Percentiles rank a stretch among this genome's conserved stretches.
phyloP scores from a whole-genome alignment of 192 early-diverging fungal genomes.

The Coemansia biformis region DNA sequence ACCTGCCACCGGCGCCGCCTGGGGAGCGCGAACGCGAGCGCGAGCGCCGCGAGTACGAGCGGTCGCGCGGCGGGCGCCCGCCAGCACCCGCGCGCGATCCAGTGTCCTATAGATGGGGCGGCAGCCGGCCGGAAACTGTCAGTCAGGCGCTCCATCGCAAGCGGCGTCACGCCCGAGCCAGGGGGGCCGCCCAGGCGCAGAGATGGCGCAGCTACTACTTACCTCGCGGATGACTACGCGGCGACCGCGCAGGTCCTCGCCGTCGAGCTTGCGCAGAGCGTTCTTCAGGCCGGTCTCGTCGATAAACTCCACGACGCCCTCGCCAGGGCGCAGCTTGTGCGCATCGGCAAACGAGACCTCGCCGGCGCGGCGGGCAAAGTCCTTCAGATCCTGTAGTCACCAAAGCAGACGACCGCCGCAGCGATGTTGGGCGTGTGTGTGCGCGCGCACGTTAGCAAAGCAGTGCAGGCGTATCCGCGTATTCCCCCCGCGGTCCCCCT shows the following conservation, averaged over 20 bases:
- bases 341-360: slow-evolving; percentile 92
- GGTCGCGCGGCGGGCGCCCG: slow-evolving; percentile 48
- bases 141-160: too few species aligned
- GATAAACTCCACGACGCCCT: slow-evolving; percentile 90
- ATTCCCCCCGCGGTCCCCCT: too few species aligned
- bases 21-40: slow-evolving; percentile 54
- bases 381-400: slow-evolving; percentile 84
- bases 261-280: slow-evolving; percentile 81
- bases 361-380: slow-evolving; percentile 89
- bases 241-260: slow-evolving; percentile 64
- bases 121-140: too few species aligned
- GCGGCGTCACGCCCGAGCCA: too few species aligned
- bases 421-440: neutral
- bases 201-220: slow-evolving; percentile 10
- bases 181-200: neutral
- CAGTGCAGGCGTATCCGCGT: too few species aligned
- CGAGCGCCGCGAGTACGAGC: slow-evolving; percentile 48
- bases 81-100: slow-evolving; percentile 31
- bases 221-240: slow-evolving; percentile 63
- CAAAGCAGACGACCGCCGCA: too few species aligned
- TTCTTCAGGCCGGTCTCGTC: slow-evolving; percentile 73
- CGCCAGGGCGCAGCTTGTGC: slow-evolving; percentile 71
- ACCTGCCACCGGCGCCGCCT: slow-evolving; percentile 15
- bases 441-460: slow-evolving; percentile 5
- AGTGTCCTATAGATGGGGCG: slow-evolving; percentile 18